Evolutionary conservation across 371 early-diverging fungal genomes (phyloP).

Genomic region (Mortierella polycephala): DNA sequence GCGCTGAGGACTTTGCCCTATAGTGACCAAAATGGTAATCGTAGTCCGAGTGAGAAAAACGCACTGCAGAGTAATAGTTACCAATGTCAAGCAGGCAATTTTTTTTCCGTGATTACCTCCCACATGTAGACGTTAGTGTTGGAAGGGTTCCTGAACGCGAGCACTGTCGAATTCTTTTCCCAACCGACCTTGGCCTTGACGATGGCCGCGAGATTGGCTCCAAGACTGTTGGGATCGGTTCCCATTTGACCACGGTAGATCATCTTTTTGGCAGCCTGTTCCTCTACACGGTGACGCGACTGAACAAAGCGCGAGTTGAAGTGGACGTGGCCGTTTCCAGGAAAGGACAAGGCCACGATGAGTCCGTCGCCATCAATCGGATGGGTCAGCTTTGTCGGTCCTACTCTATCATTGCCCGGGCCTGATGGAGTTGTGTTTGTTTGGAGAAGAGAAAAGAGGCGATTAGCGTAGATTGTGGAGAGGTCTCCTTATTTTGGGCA

Average conservation of each 20-base stretch:
- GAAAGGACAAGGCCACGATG: constrained; percentile 41
- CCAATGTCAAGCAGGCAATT: too few species aligned
- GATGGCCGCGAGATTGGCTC: constrained; percentile 29
- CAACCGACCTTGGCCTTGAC: constrained; percentile 39
- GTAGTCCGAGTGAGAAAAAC: not conserved
- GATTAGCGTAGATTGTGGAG: too few species aligned
- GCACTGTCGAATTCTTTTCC: constrained; percentile 44
- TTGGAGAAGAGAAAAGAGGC: not conserved
- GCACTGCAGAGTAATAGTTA: not conserved
- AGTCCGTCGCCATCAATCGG: constrained; percentile 53
- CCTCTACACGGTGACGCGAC: constrained; percentile 50
- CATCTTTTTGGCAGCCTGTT: constrained; percentile 41
- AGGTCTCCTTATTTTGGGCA: too few species aligned
- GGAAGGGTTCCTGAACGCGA: constrained; percentile 50
- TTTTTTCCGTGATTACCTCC: constrained; percentile 21
- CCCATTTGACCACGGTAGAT: constrained; percentile 54
- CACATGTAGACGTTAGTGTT: constrained; percentile 53
- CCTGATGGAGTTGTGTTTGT: constrained; percentile 10
- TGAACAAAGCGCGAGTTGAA: constrained; percentile 55
- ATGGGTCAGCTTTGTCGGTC: constrained; percentile 28
- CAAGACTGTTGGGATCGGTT: constrained; percentile 40
- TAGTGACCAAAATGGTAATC: not conserved
- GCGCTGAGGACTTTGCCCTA: constrained; percentile 50
- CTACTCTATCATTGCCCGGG: constrained; percentile 48
- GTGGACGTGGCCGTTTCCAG: constrained; percentile 45